Evolutionary conservation across 352 stramenopile species (phyloP).

Genomic region (Phytopythium kandeliae): DNA sequence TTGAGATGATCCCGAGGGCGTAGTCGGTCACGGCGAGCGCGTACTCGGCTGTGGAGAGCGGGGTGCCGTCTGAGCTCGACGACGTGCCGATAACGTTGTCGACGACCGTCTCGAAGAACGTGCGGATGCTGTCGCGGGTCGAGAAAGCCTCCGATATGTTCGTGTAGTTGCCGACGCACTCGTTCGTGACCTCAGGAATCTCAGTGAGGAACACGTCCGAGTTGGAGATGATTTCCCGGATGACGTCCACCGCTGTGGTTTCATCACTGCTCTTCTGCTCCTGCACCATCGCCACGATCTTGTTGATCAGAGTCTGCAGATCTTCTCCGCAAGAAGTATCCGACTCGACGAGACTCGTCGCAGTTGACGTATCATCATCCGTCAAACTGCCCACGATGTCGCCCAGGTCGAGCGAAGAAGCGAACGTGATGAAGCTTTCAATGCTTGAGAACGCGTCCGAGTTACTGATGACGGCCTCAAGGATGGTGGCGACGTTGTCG

Average conservation of each 20-base stretch:
- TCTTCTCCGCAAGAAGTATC: constrained; percentile 31
- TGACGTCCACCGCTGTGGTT: constrained; percentile 18
- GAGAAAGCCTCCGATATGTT: constrained; percentile 26
- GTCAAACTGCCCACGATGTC: constrained; percentile 21
- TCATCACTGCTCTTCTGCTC: constrained; percentile 25
- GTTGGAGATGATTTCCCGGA: constrained; percentile 32
- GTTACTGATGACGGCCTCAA: constrained; percentile 33
- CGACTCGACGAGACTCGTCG: constrained; percentile 16
- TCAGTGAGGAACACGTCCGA: constrained; percentile 39
- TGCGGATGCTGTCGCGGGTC: constrained; percentile 41
- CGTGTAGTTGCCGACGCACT: constrained; percentile 28
- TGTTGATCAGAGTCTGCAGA: constrained; percentile 40
- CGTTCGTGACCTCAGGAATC: constrained; percentile 33
- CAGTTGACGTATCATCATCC: constrained; percentile 5
- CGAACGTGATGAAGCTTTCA: constrained; percentile 25
- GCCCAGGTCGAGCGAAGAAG: constrained; percentile 12
- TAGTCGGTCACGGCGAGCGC: constrained; percentile 29
- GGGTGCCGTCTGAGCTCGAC: constrained; percentile 17
- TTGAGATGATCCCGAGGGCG: constrained; percentile 25
- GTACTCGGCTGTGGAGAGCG: constrained; percentile 24
- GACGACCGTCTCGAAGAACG: constrained; percentile 44
- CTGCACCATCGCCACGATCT: constrained; percentile 28
- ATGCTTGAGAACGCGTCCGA: constrained; percentile 16
- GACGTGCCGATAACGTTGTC: constrained; percentile 45
- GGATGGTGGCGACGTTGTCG: constrained; percentile 19